These are phyloP conservation scores for Lophium mytilinum DNA, from an alignment of 495 filamentous ascomycete genomes.

Conservation along the genomic window DNA sequence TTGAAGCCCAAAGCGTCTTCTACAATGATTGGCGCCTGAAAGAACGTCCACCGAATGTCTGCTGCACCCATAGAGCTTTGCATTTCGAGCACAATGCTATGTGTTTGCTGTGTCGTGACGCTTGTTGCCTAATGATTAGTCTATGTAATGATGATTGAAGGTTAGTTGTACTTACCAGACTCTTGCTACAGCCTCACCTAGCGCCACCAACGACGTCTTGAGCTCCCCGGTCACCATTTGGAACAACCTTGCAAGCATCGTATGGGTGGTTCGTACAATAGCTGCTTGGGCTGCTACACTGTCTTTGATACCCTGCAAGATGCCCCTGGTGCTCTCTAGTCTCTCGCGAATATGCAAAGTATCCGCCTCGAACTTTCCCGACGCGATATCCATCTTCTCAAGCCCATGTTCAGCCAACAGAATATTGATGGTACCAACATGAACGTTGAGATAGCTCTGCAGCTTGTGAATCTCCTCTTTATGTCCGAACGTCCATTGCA, in stretches of 20 bases:
- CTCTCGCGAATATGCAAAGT: background rate
- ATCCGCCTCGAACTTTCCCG: background rate
- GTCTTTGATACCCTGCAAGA: background rate
- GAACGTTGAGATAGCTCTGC: background rate
- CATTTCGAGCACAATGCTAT: background rate
- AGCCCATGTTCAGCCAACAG: background rate
- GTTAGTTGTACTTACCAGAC: background rate
- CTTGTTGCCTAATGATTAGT: background rate
- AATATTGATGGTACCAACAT: background rate
- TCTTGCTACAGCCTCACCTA: background rate
- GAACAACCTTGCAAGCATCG: background rate
- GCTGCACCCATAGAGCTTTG: background rate
- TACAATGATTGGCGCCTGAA: background rate
- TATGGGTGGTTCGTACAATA: background rate
- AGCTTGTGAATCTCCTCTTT: background rate
- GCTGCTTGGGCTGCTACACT: background rate
- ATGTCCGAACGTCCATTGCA: background rate
- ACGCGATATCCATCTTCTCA: background rate
- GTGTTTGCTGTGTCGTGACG: background rate
- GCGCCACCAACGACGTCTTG: background rate
- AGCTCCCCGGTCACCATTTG: background rate
- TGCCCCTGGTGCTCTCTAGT: background rate
- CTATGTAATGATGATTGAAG: background rate
- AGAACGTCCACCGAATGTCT: background rate
- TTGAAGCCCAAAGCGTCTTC: slow-evolving; percentile 3